Evolutionary conservation across 2,329 filamentous ascomycete genomes (phyloP), one percentile per base, ranked within the genome.

Genomic region (Aspergillus candidus): DNA sequence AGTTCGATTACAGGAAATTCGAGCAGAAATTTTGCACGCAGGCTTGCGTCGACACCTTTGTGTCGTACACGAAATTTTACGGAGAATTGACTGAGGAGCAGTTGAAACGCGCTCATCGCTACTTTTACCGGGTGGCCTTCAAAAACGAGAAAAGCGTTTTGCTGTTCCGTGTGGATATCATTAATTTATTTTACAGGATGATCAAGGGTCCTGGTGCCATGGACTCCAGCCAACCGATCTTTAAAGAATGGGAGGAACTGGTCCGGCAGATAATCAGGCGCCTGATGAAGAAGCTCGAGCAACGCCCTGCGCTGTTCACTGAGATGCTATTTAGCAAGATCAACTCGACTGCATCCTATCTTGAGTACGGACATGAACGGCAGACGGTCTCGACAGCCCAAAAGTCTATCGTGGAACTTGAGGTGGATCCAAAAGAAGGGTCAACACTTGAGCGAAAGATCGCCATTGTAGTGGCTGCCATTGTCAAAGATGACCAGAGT

Each of bases 251-350:
- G 88, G 85, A 94, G 59, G 88, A 94, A 56, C 75, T 98, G 31
- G 79, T 88, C 4, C 85, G 83, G 63, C 90, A 96, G 57, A 77
- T 97, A 32, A 78, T 96, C 52, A 82, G 84, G 54, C 84, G 83
- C 58, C 84, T 91, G 51, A 77, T 88, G 43, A 89, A 86, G 59
- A 94, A 93, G 68, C 76, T 97, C 1, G 79, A 93, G 49, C 82
- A 95, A 54, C 79, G 89, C 35, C 89, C 89, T 0, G 87, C 91
- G 50, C 73, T 96, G 33, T 77, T 94, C 39, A 84, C 94, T 1
- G 93, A 98, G 67, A 80, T 98, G 76, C 74, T 98, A 11, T 98
- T 98, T 67, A 94, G 87, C 65, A 98, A 98, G 66, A 85, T 89
- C 45, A 83, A 82, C 40, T 78, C 79, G 36, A 95, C 88, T 0